Conservation (phyloP, 768 basidiomycete genomes). For the Dictyophora rubrovolvata region DNA sequence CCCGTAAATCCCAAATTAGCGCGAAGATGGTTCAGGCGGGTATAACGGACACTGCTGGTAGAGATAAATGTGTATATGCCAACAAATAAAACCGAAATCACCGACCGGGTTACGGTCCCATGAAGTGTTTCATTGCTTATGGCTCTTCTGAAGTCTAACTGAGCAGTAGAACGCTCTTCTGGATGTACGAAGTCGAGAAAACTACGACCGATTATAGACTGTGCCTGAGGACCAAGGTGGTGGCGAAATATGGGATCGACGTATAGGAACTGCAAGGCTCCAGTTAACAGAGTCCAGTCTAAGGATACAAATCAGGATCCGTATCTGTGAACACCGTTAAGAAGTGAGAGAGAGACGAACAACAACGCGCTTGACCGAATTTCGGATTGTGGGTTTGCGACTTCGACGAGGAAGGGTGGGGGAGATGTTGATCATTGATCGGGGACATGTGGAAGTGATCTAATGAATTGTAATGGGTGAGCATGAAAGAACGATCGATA, state of each 20-base stretch:
- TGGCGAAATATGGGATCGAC: conserved; percentile 67
- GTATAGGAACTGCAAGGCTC: conserved; percentile 70
- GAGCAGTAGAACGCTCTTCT: conserved; percentile 68
- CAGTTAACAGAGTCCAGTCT: conserved; percentile 80
- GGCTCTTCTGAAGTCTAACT: conserved; percentile 62
- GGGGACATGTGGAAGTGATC: conserved; percentile 9
- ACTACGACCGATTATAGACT: conserved; percentile 57
- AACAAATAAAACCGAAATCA: conserved; percentile 8
- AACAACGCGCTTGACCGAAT: conserved; percentile 66
- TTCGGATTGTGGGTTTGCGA: conserved; percentile 31
- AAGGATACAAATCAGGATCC: conserved; percentile 1
- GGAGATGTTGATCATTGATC: conserved; percentile 4
- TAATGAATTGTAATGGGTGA: conserved; percentile 5
- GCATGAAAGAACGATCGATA: conserved; percentile 8
- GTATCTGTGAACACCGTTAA: conserved; percentile 15
- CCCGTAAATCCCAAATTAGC: conserved; percentile 58
- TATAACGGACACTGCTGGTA: conserved; percentile 59
- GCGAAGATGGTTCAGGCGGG: conserved; percentile 64
- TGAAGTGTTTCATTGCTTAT: conserved; percentile 66
- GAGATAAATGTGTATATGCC: conserved; percentile 10
- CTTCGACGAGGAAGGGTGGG: neutral
- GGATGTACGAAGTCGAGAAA: conserved; percentile 76
- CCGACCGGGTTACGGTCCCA: conserved; percentile 72
- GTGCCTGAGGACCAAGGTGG: conserved; percentile 65
- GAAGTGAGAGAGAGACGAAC: conserved; percentile 34